These are phyloP conservation scores for Heimioporus retisporus DNA, from an alignment of 1,284 basidiomycete species.

Conservation along the genomic window DNA sequence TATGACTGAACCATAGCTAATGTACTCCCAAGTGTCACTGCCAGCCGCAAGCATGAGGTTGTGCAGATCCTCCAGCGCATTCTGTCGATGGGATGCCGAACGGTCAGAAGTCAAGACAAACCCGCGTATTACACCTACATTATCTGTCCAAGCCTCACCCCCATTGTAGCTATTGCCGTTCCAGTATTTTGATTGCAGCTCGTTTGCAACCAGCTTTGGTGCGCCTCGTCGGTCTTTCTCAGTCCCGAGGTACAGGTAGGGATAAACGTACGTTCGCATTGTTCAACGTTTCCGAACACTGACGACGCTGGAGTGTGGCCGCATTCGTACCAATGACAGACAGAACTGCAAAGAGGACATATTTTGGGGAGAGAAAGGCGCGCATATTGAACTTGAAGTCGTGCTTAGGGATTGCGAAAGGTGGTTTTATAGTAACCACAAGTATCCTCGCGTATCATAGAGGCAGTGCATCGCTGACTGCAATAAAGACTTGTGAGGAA, in stretches of 20 bases:
- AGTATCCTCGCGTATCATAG: too few relatives aligned
- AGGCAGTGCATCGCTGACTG: too few relatives aligned
- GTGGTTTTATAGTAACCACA: too few relatives aligned
- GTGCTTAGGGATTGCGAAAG: too few relatives aligned
- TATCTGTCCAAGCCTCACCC: constrained; percentile 54
- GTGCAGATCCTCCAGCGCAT: constrained; percentile 62
- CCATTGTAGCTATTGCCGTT: too few relatives aligned
- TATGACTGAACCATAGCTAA: constrained; percentile 56
- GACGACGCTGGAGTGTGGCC: constrained; percentile 3
- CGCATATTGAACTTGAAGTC: too few relatives aligned
- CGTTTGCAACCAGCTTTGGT: constrained; percentile 51
- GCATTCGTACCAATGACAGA: constrained; percentile 11
- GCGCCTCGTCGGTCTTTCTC: background rate
- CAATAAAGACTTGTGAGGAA: too few relatives aligned
- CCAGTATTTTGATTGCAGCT: constrained; percentile 53
- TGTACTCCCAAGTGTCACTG: constrained; percentile 47
- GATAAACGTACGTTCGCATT: constrained; percentile 26
- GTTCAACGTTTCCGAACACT: constrained; percentile 18
- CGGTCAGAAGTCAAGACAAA: too few relatives aligned
- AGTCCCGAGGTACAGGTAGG: too few relatives aligned
- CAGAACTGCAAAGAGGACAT: constrained; percentile 8
- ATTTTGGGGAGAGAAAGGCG: background rate
- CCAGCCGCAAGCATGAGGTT: constrained; percentile 61
- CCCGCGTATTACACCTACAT: constrained; percentile 43
- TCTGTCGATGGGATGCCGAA: constrained; percentile 43